Conservation (phyloP, 768 basidiomycete species). For the Fomitopsis serialis region DNA sequence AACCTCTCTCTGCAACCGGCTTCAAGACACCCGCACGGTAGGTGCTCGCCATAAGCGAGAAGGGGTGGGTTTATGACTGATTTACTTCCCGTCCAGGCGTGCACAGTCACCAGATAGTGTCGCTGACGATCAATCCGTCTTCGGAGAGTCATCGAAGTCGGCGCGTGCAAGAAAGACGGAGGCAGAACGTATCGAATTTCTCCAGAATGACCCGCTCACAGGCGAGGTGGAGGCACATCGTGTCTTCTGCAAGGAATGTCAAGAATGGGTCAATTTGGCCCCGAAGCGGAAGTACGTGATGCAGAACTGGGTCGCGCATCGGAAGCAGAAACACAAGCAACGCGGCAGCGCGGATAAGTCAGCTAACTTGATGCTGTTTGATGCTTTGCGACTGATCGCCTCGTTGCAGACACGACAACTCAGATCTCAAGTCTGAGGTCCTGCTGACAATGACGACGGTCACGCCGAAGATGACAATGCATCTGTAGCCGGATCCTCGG, state of each 20-base stretch:
- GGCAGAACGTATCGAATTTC: constrained; percentile 57
- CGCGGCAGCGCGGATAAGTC: constrained; percentile 6
- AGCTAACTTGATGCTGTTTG: not conserved
- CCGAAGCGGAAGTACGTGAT: constrained; percentile 51
- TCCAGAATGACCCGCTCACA: constrained; percentile 57
- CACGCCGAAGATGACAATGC: constrained; percentile 19
- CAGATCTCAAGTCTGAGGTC: not conserved
- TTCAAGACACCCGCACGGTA: constrained; percentile 5
- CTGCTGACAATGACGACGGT: constrained; percentile 8
- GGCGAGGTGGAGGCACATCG: constrained; percentile 50
- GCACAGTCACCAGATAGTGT: constrained; percentile 23
- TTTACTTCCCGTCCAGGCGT: not conserved
- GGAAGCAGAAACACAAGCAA: constrained; percentile 45
- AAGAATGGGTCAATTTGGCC: constrained; percentile 51
- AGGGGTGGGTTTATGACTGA: too few relatives aligned
- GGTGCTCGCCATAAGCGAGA: not conserved
- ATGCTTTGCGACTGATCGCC: not conserved
- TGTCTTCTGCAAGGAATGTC: constrained; percentile 55
- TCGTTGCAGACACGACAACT: not conserved
- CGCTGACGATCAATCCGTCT: constrained; percentile 44
- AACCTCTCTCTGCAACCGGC: constrained; percentile 7
- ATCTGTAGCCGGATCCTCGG: constrained; percentile 22
- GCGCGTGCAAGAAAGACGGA: constrained; percentile 49
- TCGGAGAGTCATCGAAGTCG: constrained; percentile 46
- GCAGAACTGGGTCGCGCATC: constrained; percentile 57